These are phyloP conservation scores for Hygrocybe punicea DNA, from an alignment of 768 basidiomycete genomes.

Conservation along the genomic window DNA sequence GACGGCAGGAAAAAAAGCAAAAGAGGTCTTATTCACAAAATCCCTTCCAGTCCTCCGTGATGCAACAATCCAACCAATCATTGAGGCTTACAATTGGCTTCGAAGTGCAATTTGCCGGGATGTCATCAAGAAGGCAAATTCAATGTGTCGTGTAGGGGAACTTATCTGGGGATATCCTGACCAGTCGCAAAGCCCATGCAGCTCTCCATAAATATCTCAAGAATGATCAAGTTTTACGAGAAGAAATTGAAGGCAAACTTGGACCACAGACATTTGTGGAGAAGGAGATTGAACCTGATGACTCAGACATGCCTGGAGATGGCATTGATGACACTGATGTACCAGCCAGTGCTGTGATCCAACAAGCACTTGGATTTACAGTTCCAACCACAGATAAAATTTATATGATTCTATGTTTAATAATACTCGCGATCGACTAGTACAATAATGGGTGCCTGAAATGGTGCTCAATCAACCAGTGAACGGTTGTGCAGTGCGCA, in stretches of 20 bases:
- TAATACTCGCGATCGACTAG: too few species aligned
- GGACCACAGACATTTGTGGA: background rate
- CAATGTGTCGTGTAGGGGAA: conserved; percentile 13
- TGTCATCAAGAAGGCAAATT: conserved; percentile 16
- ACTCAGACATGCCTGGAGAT: background rate
- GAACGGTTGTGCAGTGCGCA: too few species aligned
- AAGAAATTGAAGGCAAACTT: conserved; percentile 12
- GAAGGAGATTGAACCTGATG: too few species aligned
- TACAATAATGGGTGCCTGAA: too few species aligned
- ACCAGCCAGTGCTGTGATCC: background rate
- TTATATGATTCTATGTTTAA: too few species aligned
- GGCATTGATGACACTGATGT: background rate
- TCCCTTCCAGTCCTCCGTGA: conserved; percentile 20
- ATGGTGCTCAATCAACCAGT: too few species aligned
- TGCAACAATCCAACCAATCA: conserved; percentile 17
- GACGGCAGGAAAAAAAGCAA: conserved; percentile 7
- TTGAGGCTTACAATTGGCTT: conserved; percentile 18
- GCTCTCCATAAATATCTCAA: conserved; percentile 17
- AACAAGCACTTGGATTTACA: background rate
- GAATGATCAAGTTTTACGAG: conserved; percentile 7
- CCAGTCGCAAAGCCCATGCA: conserved; percentile 12
- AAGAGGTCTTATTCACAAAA: conserved; percentile 15
- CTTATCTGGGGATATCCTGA: conserved; percentile 16
- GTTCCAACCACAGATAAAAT: background rate
- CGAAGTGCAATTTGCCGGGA: conserved; percentile 10